Evolutionary conservation across 495 filamentous ascomycete genomes (phyloP), one percentile per base, ranked within the genome.

Genomic region (Annulohypoxylon stygium): DNA sequence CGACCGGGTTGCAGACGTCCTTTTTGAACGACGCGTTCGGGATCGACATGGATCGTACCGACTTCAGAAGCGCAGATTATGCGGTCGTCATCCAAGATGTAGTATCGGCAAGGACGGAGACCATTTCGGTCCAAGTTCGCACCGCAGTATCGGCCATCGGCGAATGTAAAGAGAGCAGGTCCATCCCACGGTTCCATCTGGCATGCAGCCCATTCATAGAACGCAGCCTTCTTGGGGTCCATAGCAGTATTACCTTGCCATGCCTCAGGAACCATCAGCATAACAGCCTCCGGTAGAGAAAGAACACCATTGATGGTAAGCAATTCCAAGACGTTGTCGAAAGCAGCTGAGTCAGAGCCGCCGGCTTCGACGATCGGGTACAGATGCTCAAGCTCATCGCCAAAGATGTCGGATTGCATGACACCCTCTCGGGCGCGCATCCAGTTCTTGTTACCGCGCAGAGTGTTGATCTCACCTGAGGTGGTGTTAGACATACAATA

Each of bases 141-240:
- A 86, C 96, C 96, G 75, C 96, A 99, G 85, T 97, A 99, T 69
- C 96, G 90, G 59, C 96, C 96, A 81, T 99, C 96, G 30, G 97
- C 93, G 81, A 99, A 99, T 2, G 95, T 98, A 85, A 99, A 99
- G 25, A 99, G 88, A 67, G 96, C 96, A 14, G 96, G 96, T 8
- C 96, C 96, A 82, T 99, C 96, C 96, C 96, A 99, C 30, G 96
- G 95, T 84, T 99, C 96, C 96, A 99, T 99, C 86, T 97, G 92
- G 83, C 96, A 99, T 50, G 94, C 95, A 69, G 96, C 96, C 96
- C 96, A 99, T 81, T 99, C 96, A 82, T 99, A 99, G 83, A 98
- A 99, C 43, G 96, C 95, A 33, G 95, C 93, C 84, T 98, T 99
- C 80, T 92, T 91, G 23, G 96, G 94, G 75, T 98, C 94, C 91